Evolutionary conservation across 2,329 filamentous ascomycete species (phyloP).

Genomic region (Fusarium avenaceum): DNA sequence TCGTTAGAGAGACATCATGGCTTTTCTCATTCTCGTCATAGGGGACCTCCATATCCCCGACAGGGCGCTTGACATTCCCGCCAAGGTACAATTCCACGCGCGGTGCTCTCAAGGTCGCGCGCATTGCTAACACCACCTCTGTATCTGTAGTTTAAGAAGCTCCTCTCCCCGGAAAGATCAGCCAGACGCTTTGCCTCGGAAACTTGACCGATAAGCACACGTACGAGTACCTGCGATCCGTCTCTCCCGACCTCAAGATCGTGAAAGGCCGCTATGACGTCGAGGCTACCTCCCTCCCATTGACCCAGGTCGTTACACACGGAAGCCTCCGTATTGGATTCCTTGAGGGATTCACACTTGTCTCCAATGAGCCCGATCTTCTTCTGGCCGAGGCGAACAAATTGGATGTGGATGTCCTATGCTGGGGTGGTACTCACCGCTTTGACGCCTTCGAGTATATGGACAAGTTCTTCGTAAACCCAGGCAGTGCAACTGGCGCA

Average conservation of each 20-base stretch:
- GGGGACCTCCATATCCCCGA: constrained; percentile 96
- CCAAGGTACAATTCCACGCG: constrained; percentile 73
- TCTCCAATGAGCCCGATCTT: constrained; percentile 75
- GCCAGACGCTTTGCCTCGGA: constrained; percentile 83
- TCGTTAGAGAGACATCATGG: constrained; percentile 69
- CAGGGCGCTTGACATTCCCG: constrained; percentile 88
- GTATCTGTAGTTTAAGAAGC: constrained; percentile 79
- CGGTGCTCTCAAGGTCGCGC: constrained; percentile 30
- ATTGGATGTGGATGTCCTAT: constrained; percentile 76
- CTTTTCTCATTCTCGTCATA: constrained; percentile 90
- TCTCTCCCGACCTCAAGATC: constrained; percentile 79
- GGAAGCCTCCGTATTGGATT: constrained; percentile 75
- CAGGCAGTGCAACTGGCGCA: constrained; percentile 75
- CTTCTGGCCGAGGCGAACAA: constrained; percentile 77
- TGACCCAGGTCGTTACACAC: constrained; percentile 76
- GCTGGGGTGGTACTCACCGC: constrained; percentile 76
- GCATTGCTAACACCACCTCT: constrained; percentile 44
- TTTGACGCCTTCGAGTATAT: constrained; percentile 81
- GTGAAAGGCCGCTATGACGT: constrained; percentile 77
- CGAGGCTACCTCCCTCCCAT: constrained; percentile 73
- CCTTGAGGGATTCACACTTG: constrained; percentile 76
- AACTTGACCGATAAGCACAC: constrained; percentile 85
- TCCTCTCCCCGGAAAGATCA: constrained; percentile 85
- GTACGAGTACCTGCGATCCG: constrained; percentile 83
- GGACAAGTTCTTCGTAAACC: constrained; percentile 81